Percentiles rank a stretch among this genome's conserved stretches.
Evolutionary conservation across 257 asterid genomes (phyloP).

Genomic region (Primulina eburnea): DNA sequence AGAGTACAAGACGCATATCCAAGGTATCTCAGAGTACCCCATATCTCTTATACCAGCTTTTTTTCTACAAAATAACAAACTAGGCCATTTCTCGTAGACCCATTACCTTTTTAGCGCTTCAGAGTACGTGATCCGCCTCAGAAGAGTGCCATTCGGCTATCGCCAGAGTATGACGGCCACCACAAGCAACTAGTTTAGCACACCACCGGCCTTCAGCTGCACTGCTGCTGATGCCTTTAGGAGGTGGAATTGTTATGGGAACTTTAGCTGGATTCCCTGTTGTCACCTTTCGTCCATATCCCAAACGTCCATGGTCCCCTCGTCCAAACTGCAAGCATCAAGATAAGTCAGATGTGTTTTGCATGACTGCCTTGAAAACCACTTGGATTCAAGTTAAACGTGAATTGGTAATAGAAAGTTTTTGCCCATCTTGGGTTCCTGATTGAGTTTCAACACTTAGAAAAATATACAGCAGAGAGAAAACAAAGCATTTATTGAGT

Average conservation of each 20-base stretch:
- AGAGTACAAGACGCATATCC: background rate
- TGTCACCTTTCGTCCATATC: constrained; percentile 84
- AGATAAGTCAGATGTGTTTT: constrained; percentile 5
- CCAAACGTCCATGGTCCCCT: constrained; percentile 99
- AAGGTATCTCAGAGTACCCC: background rate
- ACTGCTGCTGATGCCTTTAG: constrained; percentile 29
- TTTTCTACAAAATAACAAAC: background rate
- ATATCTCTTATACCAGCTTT: background rate
- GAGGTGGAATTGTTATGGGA: constrained; percentile 69
- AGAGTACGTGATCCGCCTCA: constrained; percentile 33
- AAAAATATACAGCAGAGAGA: background rate
- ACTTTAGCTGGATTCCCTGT: constrained; percentile 95
- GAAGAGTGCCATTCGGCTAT: constrained; percentile 59
- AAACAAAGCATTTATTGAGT: background rate
- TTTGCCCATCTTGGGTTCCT: background rate
- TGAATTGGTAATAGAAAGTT: background rate
- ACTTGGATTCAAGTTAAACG: background rate
- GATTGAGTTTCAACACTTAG: too few relatives aligned
- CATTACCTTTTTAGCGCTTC: constrained; percentile 12
- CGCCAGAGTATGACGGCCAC: constrained; percentile 94
- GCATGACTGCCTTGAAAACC: background rate
- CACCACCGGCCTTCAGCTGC: constrained; percentile 63
- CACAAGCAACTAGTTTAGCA: constrained; percentile 82
- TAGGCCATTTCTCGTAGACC: background rate
- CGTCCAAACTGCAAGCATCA: constrained; percentile 75